A percentile compares a stretch with the other conserved stretches of the same genome.
phyloP scores from a whole-genome alignment of 805 yeast species.

The Yarrowia deformans region DNA sequence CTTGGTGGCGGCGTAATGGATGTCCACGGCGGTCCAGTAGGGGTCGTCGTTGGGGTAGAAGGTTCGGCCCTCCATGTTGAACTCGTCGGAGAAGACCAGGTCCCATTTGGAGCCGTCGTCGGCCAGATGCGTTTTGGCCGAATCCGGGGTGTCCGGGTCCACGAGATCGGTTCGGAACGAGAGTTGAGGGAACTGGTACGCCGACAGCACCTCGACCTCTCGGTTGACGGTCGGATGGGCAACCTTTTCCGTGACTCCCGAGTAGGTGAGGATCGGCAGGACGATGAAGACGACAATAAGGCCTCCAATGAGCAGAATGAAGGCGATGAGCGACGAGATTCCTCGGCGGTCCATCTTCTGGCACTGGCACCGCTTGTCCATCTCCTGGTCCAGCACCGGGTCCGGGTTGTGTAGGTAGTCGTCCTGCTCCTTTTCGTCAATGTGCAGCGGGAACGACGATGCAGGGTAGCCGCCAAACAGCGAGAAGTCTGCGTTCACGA shows the following conservation, averaged over 20 bases:
- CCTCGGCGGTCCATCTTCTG: slow-evolving; percentile 52
- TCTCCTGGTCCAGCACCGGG: slow-evolving; percentile 88
- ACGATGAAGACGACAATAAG: slow-evolving; percentile 74
- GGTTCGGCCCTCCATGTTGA: slow-evolving; percentile 86
- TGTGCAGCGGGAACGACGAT: slow-evolving; percentile 82
- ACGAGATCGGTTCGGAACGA: slow-evolving; percentile 68
- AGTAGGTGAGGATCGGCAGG: slow-evolving; percentile 81
- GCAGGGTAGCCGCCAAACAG: slow-evolving; percentile 99
- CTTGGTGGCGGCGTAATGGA: slow-evolving; percentile 84
- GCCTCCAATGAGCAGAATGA: slow-evolving; percentile 65
- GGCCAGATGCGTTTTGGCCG: slow-evolving; percentile 59
- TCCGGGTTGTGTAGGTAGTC: slow-evolving; percentile 97
- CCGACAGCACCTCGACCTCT: slow-evolving; percentile 55
- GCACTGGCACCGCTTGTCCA: slow-evolving; percentile 57
- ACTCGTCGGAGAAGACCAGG: slow-evolving; percentile 89
- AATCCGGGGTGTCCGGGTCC: slow-evolving; percentile 74
- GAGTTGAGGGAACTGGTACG: slow-evolving; percentile 64
- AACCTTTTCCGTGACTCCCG: slow-evolving; percentile 69
- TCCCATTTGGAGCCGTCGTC: slow-evolving; percentile 71
- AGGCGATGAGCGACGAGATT: slow-evolving; percentile 48
- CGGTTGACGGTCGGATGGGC: slow-evolving; percentile 42
- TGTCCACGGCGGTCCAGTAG: slow-evolving; percentile 84
- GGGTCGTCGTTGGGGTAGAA: slow-evolving; percentile 92
- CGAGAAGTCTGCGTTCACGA: slow-evolving; percentile 53
- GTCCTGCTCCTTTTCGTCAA: slow-evolving; percentile 94